Evolutionary conservation across 1,139 yeast genomes (phyloP).

Genomic region (Candida sanyaensis): DNA sequence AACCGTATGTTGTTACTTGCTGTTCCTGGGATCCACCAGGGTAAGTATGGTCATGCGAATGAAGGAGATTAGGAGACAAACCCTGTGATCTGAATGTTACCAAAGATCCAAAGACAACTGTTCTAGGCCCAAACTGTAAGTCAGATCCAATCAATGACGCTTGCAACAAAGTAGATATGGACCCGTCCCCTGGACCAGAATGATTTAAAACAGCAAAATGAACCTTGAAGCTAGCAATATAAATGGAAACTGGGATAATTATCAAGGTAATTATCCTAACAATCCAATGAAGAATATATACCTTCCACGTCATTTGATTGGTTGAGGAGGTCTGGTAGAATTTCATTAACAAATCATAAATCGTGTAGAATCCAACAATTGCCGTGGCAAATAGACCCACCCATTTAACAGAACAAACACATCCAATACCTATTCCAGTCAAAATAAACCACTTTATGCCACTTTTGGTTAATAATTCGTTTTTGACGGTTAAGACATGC

Average conservation of each 20-base stretch:
- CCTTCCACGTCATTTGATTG: constrained; percentile 28
- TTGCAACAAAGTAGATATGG: constrained; percentile 71
- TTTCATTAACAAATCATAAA: constrained; percentile 71
- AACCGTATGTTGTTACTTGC: constrained; percentile 77
- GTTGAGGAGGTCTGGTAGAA: constrained; percentile 46
- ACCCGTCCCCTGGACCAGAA: constrained; percentile 80
- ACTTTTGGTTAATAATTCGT: constrained; percentile 37
- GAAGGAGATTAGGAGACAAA: constrained; percentile 65
- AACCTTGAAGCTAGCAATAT: constrained; percentile 69
- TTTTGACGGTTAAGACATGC: constrained; percentile 43
- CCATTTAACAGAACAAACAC: constrained; percentile 94
- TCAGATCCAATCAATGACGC: constrained; percentile 60
- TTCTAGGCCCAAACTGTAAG: constrained; percentile 59
- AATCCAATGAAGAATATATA: constrained; percentile 69
- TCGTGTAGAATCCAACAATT: constrained; percentile 82
- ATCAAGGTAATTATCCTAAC: constrained; percentile 69
- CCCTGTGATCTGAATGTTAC: constrained; percentile 76
- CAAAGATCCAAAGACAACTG: constrained; percentile 60
- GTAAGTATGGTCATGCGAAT: constrained; percentile 67
- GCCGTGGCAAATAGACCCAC: constrained; percentile 88
- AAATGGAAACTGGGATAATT: constrained; percentile 70
- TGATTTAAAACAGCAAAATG: constrained; percentile 76
- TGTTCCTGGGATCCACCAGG: constrained; percentile 77
- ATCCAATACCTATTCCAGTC: constrained; percentile 84
- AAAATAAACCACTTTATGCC: constrained; percentile 61